These are phyloP conservation scores for Plantago elongata DNA, from an alignment of 257 asterid species.

Conservation along the genomic window DNA sequence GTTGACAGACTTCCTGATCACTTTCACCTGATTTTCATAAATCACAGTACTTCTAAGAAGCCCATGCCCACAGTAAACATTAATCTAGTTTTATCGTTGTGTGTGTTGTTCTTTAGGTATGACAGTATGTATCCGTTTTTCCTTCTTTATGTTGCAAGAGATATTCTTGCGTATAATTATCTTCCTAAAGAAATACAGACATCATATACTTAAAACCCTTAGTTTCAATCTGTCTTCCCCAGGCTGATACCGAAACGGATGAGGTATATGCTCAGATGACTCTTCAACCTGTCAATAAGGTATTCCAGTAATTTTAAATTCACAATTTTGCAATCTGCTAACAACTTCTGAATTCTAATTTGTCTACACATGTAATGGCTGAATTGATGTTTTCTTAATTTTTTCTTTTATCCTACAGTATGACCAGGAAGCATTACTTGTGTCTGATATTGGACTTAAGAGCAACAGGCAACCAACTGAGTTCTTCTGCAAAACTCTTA, in stretches of 20 bases:
- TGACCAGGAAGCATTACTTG: slow-evolving; percentile 82
- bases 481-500: slow-evolving; percentile 92
- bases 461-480: slow-evolving; percentile 79
- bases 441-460: slow-evolving; percentile 82
- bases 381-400: slow-evolving; percentile 9
- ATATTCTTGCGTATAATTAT: not conserved
- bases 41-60: too few species aligned
- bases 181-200: not conserved
- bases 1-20: too few species aligned
- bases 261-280: slow-evolving; percentile 99
- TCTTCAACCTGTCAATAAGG: slow-evolving; percentile 86
- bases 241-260: slow-evolving; percentile 97
- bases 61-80: too few species aligned
- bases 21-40: too few species aligned
- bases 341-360: not conserved
- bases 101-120: too few species aligned
- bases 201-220: not conserved
- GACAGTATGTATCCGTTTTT: not conserved
- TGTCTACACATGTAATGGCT: not conserved
- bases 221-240: slow-evolving; percentile 5
- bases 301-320: slow-evolving; percentile 17
- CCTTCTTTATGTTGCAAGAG: not conserved
- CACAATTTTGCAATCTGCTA: not conserved
- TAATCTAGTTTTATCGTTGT: too few species aligned
- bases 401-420: slow-evolving; percentile 40